Evolutionary conservation across 345 rosid species (phyloP), one percentile per base, ranked within the genome.

Genomic region (Eucalyptus caleyi): DNA sequence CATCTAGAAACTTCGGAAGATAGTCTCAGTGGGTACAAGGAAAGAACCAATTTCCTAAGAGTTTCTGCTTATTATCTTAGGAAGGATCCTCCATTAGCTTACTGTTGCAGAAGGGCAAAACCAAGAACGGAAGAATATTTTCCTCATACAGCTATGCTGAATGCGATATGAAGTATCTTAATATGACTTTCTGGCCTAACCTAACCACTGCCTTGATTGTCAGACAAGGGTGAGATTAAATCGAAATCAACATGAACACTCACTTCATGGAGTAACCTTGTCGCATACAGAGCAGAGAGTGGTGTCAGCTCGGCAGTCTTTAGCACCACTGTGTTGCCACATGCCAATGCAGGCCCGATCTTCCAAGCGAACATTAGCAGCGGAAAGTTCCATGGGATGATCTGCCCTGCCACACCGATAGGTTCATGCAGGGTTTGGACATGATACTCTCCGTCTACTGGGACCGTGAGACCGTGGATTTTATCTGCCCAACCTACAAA

Each of bases 201-300:
- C 82, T 72, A 72, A 72, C 2, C 26, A 15, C 45, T 72, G 26
- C 7, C 45, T 72, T 37, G 82, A 72, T 67, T 67, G 54, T 37
- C 13, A 12, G 82, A 19, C 45, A 37, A 72, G 83, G 42, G 54
- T 9, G 53, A 18, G 47, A 21, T 32, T 42, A 19, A 21, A 11
- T 47, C 19, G 40, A 44, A 23, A 34, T 56, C 37, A 23, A 59
- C 81, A 16, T 32, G 65, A 54, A 59, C 90, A 60, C 77, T 16
- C 89, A 96, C 99, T 95, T 97, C 99, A 87, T 94, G 95, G 89
- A 97, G 93, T 50, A 97, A 95, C 92, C 51, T 94, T 80, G 95
- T 89, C 34, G 88, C 95, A 56, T 86, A 88, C 86, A 92, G 92
- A 9, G 93, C 92, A 30, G 91, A 91, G 13, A 91, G 87, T 18